These are phyloP conservation scores for Penicillium subrubescens DNA, from an alignment of 495 filamentous ascomycete species.

Conservation along the genomic window DNA sequence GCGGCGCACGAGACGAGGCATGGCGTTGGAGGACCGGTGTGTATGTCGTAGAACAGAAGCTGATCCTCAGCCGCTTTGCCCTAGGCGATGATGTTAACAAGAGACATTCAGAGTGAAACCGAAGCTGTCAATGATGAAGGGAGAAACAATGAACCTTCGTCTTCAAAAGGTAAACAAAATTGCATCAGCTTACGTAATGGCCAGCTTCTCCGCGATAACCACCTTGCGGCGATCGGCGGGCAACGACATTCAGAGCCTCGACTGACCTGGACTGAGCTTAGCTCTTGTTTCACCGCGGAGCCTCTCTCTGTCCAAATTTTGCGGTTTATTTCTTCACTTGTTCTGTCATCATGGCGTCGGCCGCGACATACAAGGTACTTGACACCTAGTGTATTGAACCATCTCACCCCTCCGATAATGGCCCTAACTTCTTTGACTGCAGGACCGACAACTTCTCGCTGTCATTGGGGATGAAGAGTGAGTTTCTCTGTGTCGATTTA, in stretches of 20 bases:
- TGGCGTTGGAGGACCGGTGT: slow-evolving; percentile 33
- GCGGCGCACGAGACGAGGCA: slow-evolving; percentile 81
- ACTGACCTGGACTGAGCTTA: not conserved
- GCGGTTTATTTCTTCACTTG: not conserved
- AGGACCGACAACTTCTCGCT: slow-evolving; percentile 94
- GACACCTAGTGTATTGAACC: slow-evolving; percentile 7
- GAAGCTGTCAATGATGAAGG: not conserved
- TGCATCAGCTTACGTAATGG: slow-evolving; percentile 31
- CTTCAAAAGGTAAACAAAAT: slow-evolving; percentile 27
- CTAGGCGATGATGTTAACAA: slow-evolving; percentile 1
- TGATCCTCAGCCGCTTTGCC: slow-evolving; percentile 29
- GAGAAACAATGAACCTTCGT: slow-evolving; percentile 7
- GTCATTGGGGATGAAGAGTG: slow-evolving; percentile 97
- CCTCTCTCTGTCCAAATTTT: not conserved
- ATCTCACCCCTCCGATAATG: slow-evolving; percentile 20
- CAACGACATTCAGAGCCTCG: slow-evolving; percentile 5
- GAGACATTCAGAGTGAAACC: slow-evolving; percentile 13
- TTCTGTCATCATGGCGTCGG: slow-evolving; percentile 37
- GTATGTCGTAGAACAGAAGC: slow-evolving; percentile 13
- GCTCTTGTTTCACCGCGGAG: not conserved
- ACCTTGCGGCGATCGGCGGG: slow-evolving; percentile 20
- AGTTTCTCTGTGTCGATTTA: not conserved
- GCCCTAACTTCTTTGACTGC: slow-evolving; percentile 21
- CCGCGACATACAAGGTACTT: slow-evolving; percentile 46
- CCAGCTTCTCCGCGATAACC: slow-evolving; percentile 29